Conservation (phyloP, 306 rosid species). For the Cicer judaicum region DNA sequence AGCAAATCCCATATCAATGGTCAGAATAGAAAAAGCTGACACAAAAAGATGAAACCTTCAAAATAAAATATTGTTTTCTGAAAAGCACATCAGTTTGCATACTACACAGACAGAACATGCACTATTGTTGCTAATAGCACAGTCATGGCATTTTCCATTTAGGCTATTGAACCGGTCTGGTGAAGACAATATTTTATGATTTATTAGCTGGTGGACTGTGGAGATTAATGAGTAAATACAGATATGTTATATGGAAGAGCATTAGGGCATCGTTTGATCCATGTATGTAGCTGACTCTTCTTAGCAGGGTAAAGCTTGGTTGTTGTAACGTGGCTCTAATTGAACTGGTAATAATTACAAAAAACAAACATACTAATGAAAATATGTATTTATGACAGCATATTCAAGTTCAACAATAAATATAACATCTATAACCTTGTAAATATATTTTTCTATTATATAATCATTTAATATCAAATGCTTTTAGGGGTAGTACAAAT, state of each 20-base stretch:
- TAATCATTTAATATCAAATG: not conserved
- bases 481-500: not conserved
- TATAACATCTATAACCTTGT: not conserved
- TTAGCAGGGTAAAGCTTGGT: no score
- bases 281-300: no score
- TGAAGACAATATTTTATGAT: not conserved
- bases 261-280: no score
- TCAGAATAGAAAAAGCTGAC: constrained; percentile 33
- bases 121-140: not conserved
- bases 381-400: not conserved
- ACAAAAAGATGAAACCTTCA: constrained; percentile 1
- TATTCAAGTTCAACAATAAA: not conserved
- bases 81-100: constrained; percentile 36
- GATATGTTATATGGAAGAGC: no score
- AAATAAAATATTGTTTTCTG: constrained; percentile 14
- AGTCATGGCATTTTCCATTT: constrained; percentile 8
- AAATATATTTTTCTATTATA: not conserved
- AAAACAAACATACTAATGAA: not conserved
- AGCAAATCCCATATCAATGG: constrained; percentile 48
- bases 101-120: not conserved
- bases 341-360: no score
- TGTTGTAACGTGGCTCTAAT: no score
- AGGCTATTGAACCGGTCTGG: not conserved
- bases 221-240: no score
- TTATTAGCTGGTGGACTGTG: not conserved